Conservation (phyloP, 2,329 filamentous ascomycete species). For the Neoscytalidium dimidiatum region DNA sequence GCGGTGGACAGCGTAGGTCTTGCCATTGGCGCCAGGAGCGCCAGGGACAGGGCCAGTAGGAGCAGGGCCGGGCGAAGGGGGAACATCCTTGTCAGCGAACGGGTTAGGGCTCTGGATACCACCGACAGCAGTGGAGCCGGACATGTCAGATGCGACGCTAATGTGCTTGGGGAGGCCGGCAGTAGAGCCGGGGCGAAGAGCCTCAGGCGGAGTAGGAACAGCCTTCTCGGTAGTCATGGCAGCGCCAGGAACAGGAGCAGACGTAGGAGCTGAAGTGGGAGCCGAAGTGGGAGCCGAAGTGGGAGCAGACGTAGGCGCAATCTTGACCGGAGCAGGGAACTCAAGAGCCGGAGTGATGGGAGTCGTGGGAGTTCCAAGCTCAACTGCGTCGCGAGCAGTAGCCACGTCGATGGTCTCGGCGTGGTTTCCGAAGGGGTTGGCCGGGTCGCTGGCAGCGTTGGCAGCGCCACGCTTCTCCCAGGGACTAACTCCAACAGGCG, state of each 20-base stretch:
- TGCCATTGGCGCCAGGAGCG: slow-evolving; percentile 63
- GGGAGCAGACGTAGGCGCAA: slow-evolving; percentile 5
- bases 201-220: not conserved
- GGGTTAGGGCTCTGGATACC: not conserved
- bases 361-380: slow-evolving; percentile 12
- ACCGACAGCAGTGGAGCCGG: slow-evolving; percentile 27
- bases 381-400: slow-evolving; percentile 16
- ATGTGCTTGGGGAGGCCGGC: not conserved
- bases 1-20: slow-evolving; percentile 73
- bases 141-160: slow-evolving; percentile 19
- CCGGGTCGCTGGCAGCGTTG: slow-evolving; percentile 34
- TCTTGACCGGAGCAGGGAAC: slow-evolving; percentile 1
- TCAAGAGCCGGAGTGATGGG: slow-evolving; percentile 9
- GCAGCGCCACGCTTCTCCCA: slow-evolving; percentile 42
- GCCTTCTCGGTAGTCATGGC: not conserved
- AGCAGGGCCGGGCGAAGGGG: slow-evolving; percentile 50
- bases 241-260: not conserved
- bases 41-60: slow-evolving; percentile 46
- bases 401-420: slow-evolving; percentile 38
- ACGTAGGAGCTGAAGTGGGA: slow-evolving; percentile 1
- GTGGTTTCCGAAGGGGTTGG: slow-evolving; percentile 37
- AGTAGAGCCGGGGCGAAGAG: not conserved
- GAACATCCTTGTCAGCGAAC: slow-evolving; percentile 17
- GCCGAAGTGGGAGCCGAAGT: slow-evolving; percentile 6
- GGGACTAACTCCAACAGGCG: slow-evolving; percentile 27